A percentile compares a stretch with the other conserved stretches of the same genome.
phyloP scores from a whole-genome alignment of 371 early-diverging fungal species.

The Coemansia sp. region DNA sequence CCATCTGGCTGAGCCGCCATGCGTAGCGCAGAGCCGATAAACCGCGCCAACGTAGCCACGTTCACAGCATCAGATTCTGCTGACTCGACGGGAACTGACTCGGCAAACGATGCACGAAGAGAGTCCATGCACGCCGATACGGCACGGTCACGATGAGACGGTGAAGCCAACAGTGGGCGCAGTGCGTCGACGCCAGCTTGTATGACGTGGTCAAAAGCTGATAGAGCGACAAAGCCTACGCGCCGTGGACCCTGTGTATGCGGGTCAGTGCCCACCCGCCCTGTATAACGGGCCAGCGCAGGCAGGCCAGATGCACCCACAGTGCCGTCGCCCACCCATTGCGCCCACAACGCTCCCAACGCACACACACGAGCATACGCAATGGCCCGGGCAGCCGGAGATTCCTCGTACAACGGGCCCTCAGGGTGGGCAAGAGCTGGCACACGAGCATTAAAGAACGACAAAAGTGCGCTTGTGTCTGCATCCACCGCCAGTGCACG shows the following conservation, averaged over 20 bases:
- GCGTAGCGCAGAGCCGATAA: conserved; percentile 24
- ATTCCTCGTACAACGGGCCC: background rate
- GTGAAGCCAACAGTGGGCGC: conserved; percentile 14
- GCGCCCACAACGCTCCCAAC: conserved; percentile 37
- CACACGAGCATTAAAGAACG: conserved; percentile 24
- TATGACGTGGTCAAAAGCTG: conserved; percentile 49
- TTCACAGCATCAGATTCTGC: conserved; percentile 19
- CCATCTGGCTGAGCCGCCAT: background rate
- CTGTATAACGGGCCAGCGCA: conserved; percentile 23
- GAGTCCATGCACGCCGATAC: conserved; percentile 21
- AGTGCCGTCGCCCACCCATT: conserved; percentile 43
- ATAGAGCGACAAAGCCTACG: conserved; percentile 47
- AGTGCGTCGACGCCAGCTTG: conserved; percentile 36
- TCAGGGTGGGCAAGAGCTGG: conserved; percentile 6
- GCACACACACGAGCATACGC: conserved; percentile 37
- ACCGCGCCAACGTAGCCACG: conserved; percentile 36
- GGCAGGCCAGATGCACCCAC: conserved; percentile 1
- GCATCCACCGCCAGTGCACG: conserved; percentile 10
- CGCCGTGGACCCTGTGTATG: background rate
- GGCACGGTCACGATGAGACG: conserved; percentile 16
- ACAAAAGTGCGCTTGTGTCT: background rate
- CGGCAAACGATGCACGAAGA: conserved; percentile 27
- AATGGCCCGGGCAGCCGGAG: conserved; percentile 35
- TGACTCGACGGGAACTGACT: background rate
- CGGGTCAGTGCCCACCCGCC: conserved; percentile 25